Evolutionary conservation across 129 eudicot genomes (phyloP).

Genomic region (Kitagawia praeruptora): DNA sequence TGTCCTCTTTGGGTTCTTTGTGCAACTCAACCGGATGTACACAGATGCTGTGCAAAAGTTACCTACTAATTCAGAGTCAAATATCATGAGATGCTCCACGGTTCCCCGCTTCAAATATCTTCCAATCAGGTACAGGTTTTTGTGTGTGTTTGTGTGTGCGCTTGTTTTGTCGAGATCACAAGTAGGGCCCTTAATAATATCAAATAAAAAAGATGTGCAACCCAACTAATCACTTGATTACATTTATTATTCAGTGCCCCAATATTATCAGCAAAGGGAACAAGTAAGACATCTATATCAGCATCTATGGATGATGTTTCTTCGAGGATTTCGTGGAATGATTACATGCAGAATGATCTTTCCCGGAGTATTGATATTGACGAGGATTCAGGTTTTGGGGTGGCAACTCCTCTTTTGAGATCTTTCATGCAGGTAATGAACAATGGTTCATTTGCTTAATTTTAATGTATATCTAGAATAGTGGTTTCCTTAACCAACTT

Average conservation of each 20-base stretch:
- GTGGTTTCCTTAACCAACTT: not conserved
- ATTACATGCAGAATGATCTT: conserved; percentile 53
- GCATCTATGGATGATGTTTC: conserved; percentile 70
- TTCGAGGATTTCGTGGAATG: conserved; percentile 70
- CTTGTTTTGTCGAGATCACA: not conserved
- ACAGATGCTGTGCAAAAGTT: conserved; percentile 67
- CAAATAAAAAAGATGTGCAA: not conserved
- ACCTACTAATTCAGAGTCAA: conserved; percentile 82
- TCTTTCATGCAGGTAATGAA: conserved; percentile 87
- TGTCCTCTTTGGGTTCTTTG: conserved; percentile 92
- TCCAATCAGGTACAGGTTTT: conserved; percentile 68
- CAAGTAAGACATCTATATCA: conserved; percentile 49
- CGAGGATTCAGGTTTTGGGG: conserved; percentile 73
- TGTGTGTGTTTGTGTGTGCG: no score
- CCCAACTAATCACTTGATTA: conserved; percentile 2
- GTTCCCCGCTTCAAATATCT: conserved; percentile 96
- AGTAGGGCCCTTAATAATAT: not conserved
- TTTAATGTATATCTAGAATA: not conserved
- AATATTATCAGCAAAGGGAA: conserved; percentile 66
- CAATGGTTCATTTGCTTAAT: conserved; percentile 10
- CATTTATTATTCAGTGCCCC: conserved; percentile 60
- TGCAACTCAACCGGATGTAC: conserved; percentile 75
- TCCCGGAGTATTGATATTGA: conserved; percentile 54
- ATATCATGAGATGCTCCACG: conserved; percentile 84
- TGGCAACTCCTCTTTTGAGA: conserved; percentile 79